These are phyloP conservation scores for Backusella liffmaniae DNA, from an alignment of 192 early-diverging fungal species.

Conservation along the genomic window DNA sequence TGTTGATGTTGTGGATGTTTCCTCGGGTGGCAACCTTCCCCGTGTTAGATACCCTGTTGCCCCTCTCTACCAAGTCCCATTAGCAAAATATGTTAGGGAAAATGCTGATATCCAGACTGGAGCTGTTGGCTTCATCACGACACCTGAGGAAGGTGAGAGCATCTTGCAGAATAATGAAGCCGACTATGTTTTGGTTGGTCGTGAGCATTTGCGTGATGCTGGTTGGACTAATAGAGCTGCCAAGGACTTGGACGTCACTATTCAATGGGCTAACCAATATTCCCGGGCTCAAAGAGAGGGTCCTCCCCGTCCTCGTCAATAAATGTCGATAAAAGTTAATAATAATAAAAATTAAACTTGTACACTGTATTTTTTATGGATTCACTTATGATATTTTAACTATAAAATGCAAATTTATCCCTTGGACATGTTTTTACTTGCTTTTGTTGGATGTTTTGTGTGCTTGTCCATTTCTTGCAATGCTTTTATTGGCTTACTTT, in stretches of 20 bases:
- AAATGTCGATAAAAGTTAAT: background rate
- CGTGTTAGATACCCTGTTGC: slow-evolving; percentile 6
- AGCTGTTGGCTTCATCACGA: slow-evolving; percentile 73
- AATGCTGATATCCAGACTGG: slow-evolving; percentile 55
- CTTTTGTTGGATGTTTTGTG: background rate
- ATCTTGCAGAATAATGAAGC: slow-evolving; percentile 65
- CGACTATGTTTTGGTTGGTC: slow-evolving; percentile 70
- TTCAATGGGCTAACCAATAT: slow-evolving; percentile 65
- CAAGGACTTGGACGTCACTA: slow-evolving; percentile 60
- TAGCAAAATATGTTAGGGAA: slow-evolving; percentile 60
- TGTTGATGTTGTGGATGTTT: slow-evolving; percentile 85
- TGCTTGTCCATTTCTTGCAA: background rate
- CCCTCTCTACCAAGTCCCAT: slow-evolving; percentile 68
- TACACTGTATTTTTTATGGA: too few species aligned
- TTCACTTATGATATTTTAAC: background rate
- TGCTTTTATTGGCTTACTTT: background rate
- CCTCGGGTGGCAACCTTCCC: slow-evolving; percentile 64
- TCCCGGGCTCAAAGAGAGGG: slow-evolving; percentile 28
- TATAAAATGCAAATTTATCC: background rate
- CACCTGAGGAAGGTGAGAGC: slow-evolving; percentile 63
- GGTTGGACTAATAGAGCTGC: slow-evolving; percentile 66
- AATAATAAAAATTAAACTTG: too few species aligned
- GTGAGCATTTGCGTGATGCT: slow-evolving; percentile 69
- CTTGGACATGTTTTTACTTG: background rate
- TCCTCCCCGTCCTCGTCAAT: background rate